phyloP scores from a whole-genome alignment of 1,284 basidiomycete species.

The Leccinum ambiguum region DNA sequence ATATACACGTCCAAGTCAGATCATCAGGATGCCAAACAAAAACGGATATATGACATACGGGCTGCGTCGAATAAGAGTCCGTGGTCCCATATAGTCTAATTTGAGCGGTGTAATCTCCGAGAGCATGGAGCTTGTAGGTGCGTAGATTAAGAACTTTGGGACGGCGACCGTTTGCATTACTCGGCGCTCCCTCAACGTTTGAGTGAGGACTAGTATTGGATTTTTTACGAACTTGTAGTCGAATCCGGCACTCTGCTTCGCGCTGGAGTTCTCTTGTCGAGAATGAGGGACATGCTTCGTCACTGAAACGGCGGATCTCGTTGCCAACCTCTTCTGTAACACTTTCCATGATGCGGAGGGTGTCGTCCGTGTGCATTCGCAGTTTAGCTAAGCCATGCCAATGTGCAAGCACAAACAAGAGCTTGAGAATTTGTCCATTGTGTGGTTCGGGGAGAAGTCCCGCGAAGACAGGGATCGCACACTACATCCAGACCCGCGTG shows the following conservation, averaged over 20 bases:
- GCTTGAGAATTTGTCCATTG: neutral
- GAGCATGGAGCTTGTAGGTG: neutral
- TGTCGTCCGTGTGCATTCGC: neutral
- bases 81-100: neutral
- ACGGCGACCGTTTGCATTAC: neutral
- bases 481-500: neutral
- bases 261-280: neutral
- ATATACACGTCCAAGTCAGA: neutral
- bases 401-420: neutral
- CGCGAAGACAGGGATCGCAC: neutral
- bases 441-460: neutral
- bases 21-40: neutral
- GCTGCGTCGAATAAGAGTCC: neutral
- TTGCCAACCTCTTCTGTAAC: neutral
- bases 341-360: neutral
- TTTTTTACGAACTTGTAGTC: neutral
- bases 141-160: neutral
- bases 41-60: neutral
- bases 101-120: neutral
- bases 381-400: neutral
- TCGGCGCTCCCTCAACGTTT: neutral
- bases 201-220: neutral
- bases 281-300: neutral
- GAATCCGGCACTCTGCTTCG: neutral
- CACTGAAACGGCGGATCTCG: neutral